A percentile compares a stretch with the other conserved stretches of the same genome.
Conservation (phyloP, 768 basidiomycete species). For the Xanthoconium purpureum region DNA sequence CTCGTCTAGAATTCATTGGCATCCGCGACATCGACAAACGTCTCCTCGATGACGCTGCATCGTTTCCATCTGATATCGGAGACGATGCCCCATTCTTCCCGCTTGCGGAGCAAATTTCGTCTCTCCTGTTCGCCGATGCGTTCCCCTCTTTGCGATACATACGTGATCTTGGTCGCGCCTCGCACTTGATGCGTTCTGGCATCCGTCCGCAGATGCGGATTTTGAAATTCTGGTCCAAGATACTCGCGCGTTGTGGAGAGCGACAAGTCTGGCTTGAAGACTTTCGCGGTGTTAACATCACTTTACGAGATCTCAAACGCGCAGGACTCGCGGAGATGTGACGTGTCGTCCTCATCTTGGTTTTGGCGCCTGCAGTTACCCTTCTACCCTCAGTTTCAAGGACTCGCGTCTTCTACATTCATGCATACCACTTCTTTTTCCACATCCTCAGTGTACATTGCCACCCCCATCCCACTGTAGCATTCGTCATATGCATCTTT, state of each 20-base stretch:
- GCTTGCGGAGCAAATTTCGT: conserved; percentile 62
- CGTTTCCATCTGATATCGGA: conserved; percentile 31
- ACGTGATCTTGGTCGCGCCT: conserved; percentile 61
- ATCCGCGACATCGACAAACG: conserved; percentile 69
- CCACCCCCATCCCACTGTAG: conserved; percentile 29
- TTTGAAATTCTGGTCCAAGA: conserved; percentile 48
- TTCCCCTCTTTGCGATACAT: conserved; percentile 62
- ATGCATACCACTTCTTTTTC: conserved; percentile 22
- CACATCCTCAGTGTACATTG: conserved; percentile 31
- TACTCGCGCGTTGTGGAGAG: conserved; percentile 48
- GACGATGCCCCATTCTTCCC: conserved; percentile 58
- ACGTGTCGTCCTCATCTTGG: neutral
- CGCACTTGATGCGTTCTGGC: conserved; percentile 49
- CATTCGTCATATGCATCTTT: conserved; percentile 28
- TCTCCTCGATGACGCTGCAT: conserved; percentile 43
- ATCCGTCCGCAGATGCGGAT: conserved; percentile 34
- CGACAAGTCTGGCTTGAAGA: conserved; percentile 65
- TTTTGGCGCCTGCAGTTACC: neutral
- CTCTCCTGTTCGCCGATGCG: conserved; percentile 52
- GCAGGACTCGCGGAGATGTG: conserved; percentile 27
- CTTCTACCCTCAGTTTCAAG: conserved; percentile 1
- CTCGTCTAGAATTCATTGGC: conserved; percentile 60
- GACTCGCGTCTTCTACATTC: conserved; percentile 1
- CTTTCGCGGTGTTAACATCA: conserved; percentile 58
- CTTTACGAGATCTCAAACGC: conserved; percentile 40